Conservation (phyloP, 371 early-diverging fungal species). For the Blyttiomyces sp. region DNA sequence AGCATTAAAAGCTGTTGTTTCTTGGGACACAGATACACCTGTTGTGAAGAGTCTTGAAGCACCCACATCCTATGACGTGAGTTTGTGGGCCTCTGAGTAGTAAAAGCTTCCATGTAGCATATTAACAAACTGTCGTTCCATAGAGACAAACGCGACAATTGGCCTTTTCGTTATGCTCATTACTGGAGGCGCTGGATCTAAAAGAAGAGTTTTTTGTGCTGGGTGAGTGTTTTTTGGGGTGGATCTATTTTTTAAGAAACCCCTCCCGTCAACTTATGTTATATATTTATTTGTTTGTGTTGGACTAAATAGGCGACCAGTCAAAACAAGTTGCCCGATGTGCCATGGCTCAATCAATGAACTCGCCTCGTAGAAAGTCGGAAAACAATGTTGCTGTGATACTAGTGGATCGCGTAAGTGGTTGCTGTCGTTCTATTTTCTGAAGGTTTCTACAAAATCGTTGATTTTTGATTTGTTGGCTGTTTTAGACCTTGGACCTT, state of each 20-base stretch:
- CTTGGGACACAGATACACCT: neutral
- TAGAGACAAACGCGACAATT: constrained; percentile 23
- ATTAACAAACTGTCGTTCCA: too few relatives aligned
- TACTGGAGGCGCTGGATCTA: constrained; percentile 15
- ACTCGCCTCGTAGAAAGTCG: constrained; percentile 12
- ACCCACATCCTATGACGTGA: constrained; percentile 21
- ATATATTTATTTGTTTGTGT: neutral
- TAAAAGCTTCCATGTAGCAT: neutral
- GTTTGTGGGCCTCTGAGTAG: neutral
- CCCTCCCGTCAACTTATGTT: too few relatives aligned
- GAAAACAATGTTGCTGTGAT: constrained; percentile 17
- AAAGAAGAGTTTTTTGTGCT: constrained; percentile 34
- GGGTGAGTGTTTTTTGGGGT: constrained; percentile 3
- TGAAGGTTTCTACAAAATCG: neutral
- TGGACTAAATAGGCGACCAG: constrained; percentile 8
- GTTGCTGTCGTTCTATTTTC: neutral
- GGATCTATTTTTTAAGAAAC: too few relatives aligned
- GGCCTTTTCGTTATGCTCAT: constrained; percentile 10
- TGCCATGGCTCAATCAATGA: constrained; percentile 21
- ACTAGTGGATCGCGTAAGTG: constrained; percentile 25
- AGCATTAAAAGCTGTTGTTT: neutral
- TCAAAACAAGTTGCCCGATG: constrained; percentile 26
- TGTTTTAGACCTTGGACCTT: constrained; percentile 28
- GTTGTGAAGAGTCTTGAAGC: constrained; percentile 3
- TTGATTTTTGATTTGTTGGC: neutral